A percentile compares a stretch with the other conserved stretches of the same genome.
Conservation (phyloP, 2,329 filamentous ascomycete genomes). For the Fusarium sp. region DNA sequence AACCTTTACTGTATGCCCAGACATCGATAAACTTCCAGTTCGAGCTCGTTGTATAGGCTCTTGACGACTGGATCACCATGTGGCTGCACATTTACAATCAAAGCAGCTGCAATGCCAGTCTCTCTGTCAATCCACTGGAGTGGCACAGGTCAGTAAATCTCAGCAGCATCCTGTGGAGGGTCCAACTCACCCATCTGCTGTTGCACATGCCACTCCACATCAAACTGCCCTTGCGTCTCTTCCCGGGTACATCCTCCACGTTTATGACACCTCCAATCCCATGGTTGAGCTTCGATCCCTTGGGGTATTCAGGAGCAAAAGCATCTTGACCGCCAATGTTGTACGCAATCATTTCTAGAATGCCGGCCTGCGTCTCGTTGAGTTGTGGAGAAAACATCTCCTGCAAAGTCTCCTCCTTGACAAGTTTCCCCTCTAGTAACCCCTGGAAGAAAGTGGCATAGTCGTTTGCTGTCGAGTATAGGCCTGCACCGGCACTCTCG, state of each 20-base stretch:
- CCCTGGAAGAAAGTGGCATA: constrained; percentile 52
- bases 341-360: constrained; percentile 38
- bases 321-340: constrained; percentile 37
- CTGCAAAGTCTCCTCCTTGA: constrained; percentile 46
- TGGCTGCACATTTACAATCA: constrained; percentile 55
- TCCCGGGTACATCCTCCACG: constrained; percentile 53
- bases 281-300: constrained; percentile 49
- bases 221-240: constrained; percentile 56
- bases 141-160: background rate
- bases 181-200: constrained; percentile 55
- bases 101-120: constrained; percentile 54
- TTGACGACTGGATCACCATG: constrained; percentile 52
- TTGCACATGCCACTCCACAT: constrained; percentile 59
- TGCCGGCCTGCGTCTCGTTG: constrained; percentile 41
- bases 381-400: constrained; percentile 58
- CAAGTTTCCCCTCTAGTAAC: constrained; percentile 48
- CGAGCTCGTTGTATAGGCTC: constrained; percentile 54
- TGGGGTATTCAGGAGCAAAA: constrained; percentile 53
- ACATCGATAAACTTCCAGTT: constrained; percentile 53
- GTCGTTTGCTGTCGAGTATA: constrained; percentile 57
- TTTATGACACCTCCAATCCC: constrained; percentile 56
- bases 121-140: constrained; percentile 52
- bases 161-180: background rate
- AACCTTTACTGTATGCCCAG: constrained; percentile 11
- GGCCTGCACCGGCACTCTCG: constrained; percentile 58